Percentiles rank a stretch among this genome's conserved stretches.
Conservation (phyloP, 2,329 filamentous ascomycete genomes). For the Fusarium bulbicola region DNA sequence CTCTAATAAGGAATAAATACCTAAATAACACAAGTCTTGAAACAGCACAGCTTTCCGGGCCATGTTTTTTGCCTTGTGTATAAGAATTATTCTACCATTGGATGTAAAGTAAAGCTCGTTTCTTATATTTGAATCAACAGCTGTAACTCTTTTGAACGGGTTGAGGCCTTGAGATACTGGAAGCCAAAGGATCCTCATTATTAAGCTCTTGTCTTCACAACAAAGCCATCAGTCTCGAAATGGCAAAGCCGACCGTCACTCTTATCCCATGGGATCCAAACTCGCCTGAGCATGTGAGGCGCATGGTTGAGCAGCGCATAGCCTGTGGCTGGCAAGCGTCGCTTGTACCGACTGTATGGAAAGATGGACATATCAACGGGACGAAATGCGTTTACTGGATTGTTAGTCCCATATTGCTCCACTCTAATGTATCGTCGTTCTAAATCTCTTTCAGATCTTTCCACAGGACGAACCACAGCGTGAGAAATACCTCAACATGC, state of each 20-base stretch:
- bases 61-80: background rate
- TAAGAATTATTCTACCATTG: background rate
- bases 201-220: no score
- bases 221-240: background rate
- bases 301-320: background rate
- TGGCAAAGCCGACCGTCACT: background rate
- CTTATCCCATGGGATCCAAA: background rate
- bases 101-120: background rate
- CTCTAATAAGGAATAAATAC: background rate
- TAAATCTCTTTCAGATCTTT: background rate
- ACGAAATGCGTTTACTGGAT: background rate
- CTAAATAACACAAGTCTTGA: background rate
- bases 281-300: background rate
- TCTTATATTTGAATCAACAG: background rate
- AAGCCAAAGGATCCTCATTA: no score
- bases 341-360: background rate
- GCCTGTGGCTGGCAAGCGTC: background rate
- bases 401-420: accelerated
- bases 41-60: background rate
- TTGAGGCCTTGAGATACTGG: accelerated
- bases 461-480: background rate
- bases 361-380: background rate
- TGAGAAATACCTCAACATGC: background rate
- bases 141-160: no score
- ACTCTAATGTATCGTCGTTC: accelerated